Evolutionary conservation across 2,329 filamentous ascomycete species (phyloP), one percentile per base, ranked within the genome.

Genomic region (Fusarium paranaense): DNA sequence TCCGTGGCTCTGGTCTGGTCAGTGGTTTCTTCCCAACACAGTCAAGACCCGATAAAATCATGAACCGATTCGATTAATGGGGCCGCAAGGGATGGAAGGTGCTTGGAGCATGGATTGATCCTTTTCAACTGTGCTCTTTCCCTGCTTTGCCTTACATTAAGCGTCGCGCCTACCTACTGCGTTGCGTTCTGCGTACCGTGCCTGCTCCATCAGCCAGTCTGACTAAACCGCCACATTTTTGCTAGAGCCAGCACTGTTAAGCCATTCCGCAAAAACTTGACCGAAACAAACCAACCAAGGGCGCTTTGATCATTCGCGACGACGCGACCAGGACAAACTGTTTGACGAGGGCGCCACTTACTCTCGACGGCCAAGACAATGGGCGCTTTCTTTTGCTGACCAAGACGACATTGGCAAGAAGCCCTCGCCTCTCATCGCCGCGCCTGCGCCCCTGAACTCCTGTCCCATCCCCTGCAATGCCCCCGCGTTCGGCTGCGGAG

Each of bases 401-500:
- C 57, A 40, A 57, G 37, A 64, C 25, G 52, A 54, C 59, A 59
- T 37, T 33, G 14, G 33, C 54, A 30, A 35, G 50, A 69, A 60
- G 57, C 65, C 40, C 20, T 42, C 35, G 14, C 16, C 60, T 52
- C 50, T 33, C 30, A 27, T 27, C 25, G 59, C 42, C 38, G 52
- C 56, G 52, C 56, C 42, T 57, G 25, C 42, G 30, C 25, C 32
- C 50, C 38, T 42, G 13, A 32, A 30, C 35, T 30, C 10, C 37
- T 27, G 20, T 22, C 32, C 42, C 8, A 25, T 42, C 27, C 33
- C 64, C 56, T 66, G 59, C 64, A 61, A 73, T 77, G 75, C 66
- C 73, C 62, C 76, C 74, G 70, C 62, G 58, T 68, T 58, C 71
- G 56, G 59, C 66, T 58, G 37, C 64, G 57, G 65, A 66, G 38